Evolutionary conservation across 1,139 yeast species (phyloP), one percentile per base, ranked within the genome.

Genomic region (Trichomonascaceae sp.): DNA sequence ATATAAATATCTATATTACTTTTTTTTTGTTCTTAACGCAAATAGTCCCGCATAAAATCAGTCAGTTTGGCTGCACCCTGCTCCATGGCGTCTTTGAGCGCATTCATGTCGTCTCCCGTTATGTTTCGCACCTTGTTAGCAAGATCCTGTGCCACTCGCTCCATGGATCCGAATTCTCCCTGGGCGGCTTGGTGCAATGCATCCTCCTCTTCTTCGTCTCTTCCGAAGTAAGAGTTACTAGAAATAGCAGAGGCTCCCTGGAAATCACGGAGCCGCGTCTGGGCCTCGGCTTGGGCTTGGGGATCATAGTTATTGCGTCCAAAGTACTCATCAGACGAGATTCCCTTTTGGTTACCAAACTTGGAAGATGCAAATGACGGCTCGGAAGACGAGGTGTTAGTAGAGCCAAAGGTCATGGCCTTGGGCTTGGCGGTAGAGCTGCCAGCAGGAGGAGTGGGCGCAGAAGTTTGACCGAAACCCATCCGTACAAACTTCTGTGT

Each of bases 301-400:
- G 81, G 81, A 50, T 84, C 96, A 52, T 74, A 84, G 31, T 75
- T 64, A 27, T 92, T 92, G 51, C 94, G 76, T 13, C 96, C 95
- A 55, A 89, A 89, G 54, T 72, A 74, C 59, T 85, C 93, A 57
- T 92, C 98, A 0, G 96, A 85, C 0, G 97, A 87, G 44, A 89
- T 92, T 36, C 87, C 94, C 67, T 84, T 89, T 56, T 87, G 96
- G 28, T 65, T 63, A 37, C 96, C 97, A 56, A 69, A 89, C 58
- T 85, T 82, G 51, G 69, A 71, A 28, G 55, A 55, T 13, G 57
- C 53, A 35, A 53, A 60, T n/a, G 53, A 44, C 16, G 41, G 42
- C 17, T 39, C 40, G 13, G 57, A 44, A 22, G 59, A 60, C 3
- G 65, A 50, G 1, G 68, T 65, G 3, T 63, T 60, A 31, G 59